Evolutionary conservation across 2,329 filamentous ascomycete genomes (phyloP), one percentile per base, ranked within the genome.

Genomic region (Rosellinia necatrix): DNA sequence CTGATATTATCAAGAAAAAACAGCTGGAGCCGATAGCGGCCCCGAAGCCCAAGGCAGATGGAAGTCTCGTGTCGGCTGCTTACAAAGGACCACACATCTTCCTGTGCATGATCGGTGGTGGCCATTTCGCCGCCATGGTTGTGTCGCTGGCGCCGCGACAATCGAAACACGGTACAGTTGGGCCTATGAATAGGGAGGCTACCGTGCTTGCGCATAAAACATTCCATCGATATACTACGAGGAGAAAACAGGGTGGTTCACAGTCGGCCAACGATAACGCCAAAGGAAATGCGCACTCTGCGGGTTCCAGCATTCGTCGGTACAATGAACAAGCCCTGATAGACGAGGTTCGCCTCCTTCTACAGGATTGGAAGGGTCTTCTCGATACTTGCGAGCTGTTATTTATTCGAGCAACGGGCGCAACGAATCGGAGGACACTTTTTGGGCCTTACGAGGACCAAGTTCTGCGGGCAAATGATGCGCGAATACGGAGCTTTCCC

Each of bases 101-200:
- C 70, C 82, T 99, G 43, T 97, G 92, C 74, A 99, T 99, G 94
- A 96, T 99, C 47, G 94, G 94, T 21, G 94, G 94, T 57, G 94
- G 94, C 0, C 94, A 99, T 71, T 99, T 99, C 70, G 94, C 94
- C 0, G 94, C 90, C 47, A 97, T 97, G 92, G 81, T 97, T 9
- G 90, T 99, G 9, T 92, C 92, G 0, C 81, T 97, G 3, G 86
- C 91, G 0, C 92, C 94, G 0, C 90, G 92, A 60, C 78, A 89
- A 49, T 83, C 85, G 32, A 93, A 90, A 70, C 84, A 85, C 49
- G 78, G 80, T 3, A 78, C 83, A 10, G 76, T 81, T 13, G 89
- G 89, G 0, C 80, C 88, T 1, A 83, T 96, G 69, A 92, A 96
- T 63, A 83, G 91, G 49, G 90, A 96, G 68, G 91, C 93, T 5